phyloP scores from a whole-genome alignment of 192 early-diverging fungal genomes.

The Rhizophagus sp. region DNA sequence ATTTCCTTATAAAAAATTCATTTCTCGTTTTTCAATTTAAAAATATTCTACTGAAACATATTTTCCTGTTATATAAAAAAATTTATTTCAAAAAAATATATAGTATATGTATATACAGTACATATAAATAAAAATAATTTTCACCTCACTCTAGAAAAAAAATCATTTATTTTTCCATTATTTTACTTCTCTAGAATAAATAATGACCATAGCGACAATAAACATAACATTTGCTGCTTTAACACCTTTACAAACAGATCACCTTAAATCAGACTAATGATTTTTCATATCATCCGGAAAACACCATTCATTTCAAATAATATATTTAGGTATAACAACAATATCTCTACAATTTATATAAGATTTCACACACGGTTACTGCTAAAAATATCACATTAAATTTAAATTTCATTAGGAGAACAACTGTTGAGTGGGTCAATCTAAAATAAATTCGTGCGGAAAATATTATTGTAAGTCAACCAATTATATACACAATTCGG shows the following conservation, averaged over 20 bases:
- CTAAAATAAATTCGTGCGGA: conserved; percentile 21
- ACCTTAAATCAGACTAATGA: conserved; percentile 11
- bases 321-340: conserved; percentile 5
- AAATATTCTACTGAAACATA: too few relatives aligned
- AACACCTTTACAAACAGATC: conserved; percentile 4
- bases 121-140: too few relatives aligned
- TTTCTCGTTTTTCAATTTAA: too few relatives aligned
- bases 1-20: too few relatives aligned
- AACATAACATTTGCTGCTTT: background rate
- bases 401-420: conserved; percentile 17
- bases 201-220: background rate
- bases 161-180: too few relatives aligned
- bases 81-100: too few relatives aligned
- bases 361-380: conserved; percentile 20
- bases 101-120: too few relatives aligned
- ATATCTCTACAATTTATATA: conserved; percentile 20
- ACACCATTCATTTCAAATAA: conserved; percentile 18
- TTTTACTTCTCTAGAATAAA: too few relatives aligned
- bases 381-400: conserved; percentile 18
- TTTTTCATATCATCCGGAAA: conserved; percentile 24
- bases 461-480: conserved; percentile 25
- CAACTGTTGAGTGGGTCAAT: conserved; percentile 14
- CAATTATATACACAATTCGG: conserved; percentile 12
- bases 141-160: too few relatives aligned
- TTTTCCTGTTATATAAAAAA: too few relatives aligned